phyloP scores from a whole-genome alignment of 257 asterid genomes.

The Nicotiana tomentosiformis region DNA sequence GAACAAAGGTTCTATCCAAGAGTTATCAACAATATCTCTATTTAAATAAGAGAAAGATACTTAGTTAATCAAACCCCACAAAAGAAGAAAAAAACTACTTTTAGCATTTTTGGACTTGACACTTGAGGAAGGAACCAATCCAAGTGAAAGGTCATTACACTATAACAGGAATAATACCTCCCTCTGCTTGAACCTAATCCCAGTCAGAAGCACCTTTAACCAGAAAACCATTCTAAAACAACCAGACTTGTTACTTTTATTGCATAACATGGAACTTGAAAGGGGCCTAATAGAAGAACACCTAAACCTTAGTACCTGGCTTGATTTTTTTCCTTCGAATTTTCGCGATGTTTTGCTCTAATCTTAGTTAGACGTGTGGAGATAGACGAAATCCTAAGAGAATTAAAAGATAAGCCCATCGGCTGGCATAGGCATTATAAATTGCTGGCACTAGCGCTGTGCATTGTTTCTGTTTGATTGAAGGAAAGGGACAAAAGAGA shows the following conservation, averaged over 20 bases:
- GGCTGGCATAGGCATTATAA: neutral
- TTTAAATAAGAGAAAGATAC: neutral
- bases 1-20: neutral
- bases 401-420: no score
- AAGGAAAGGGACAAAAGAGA: neutral
- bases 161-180: neutral
- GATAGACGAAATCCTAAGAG: no score
- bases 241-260: neutral
- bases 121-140: neutral
- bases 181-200: neutral
- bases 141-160: neutral
- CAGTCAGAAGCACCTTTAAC: neutral
- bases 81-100: neutral
- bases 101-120: neutral
- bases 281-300: neutral
- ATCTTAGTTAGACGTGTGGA: neutral
- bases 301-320: neutral
- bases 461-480: neutral
- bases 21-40: neutral
- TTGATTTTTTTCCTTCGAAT: neutral
- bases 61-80: neutral
- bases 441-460: neutral
- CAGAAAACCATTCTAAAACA: neutral
- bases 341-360: neutral
- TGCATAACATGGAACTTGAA: neutral